phyloP scores from a whole-genome alignment of 495 filamentous ascomycete species.

The Aspergillus nanangensis region DNA sequence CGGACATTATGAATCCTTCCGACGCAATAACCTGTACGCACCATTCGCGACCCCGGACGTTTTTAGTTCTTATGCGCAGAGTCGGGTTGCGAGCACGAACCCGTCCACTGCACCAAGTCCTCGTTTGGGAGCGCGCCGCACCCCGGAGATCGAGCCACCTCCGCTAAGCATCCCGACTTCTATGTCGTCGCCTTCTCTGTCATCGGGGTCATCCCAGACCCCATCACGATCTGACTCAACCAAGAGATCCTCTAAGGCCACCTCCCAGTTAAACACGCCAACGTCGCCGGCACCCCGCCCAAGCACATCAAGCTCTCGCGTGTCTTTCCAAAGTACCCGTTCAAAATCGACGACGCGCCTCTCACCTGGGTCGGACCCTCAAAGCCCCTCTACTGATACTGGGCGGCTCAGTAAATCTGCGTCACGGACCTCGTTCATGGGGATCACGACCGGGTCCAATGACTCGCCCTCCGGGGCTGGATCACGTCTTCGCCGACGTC shows the following conservation, averaged over 20 bases:
- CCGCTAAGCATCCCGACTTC: conserved; percentile 30
- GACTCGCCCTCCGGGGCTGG: conserved; percentile 17
- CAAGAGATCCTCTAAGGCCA: conserved; percentile 6
- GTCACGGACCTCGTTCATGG: conserved; percentile 18
- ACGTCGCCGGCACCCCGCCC: conserved; percentile 32
- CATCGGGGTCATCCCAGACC: conserved; percentile 25
- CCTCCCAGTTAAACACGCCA: conserved; percentile 18
- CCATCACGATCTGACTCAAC: conserved; percentile 7
- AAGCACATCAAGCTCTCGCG: conserved; percentile 32
- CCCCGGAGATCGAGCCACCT: conserved; percentile 22
- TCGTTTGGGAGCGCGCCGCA: conserved; percentile 24
- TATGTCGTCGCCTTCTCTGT: conserved; percentile 37
- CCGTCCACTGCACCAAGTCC: conserved; percentile 43
- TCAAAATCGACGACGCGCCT: conserved; percentile 26
- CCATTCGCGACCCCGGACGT: conserved; percentile 80
- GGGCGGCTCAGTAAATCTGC: conserved; percentile 25
- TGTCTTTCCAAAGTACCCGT: conserved; percentile 32
- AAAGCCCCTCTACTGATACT: conserved; percentile 23
- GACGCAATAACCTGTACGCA: conserved; percentile 71
- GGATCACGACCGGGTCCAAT: conserved; percentile 19
- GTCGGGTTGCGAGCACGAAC: conserved; percentile 47
- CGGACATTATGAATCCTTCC: conserved; percentile 95
- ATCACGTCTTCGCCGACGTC: conserved; percentile 47
- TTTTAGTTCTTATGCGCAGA: conserved; percentile 65
- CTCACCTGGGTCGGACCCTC: conserved; percentile 20